Percentiles rank a stretch among this genome's conserved stretches.
These are phyloP conservation scores for Tricholoma sp. DNA, from an alignment of 768 basidiomycete species.

Conservation along the genomic window DNA sequence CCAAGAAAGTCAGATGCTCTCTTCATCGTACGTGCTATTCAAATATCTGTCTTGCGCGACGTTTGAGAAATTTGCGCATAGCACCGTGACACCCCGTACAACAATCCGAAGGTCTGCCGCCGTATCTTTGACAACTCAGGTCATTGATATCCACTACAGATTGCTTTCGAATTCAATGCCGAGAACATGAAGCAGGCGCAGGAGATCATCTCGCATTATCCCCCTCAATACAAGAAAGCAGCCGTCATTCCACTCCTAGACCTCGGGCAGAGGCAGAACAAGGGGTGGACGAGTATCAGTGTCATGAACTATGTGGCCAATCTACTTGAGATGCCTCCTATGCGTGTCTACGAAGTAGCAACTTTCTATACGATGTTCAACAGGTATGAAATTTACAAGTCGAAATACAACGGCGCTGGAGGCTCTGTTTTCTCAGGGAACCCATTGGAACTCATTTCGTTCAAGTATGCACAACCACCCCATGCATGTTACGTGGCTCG, in stretches of 20 bases:
- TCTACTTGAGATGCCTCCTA: conserved; percentile 88
- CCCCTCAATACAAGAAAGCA: conserved; percentile 97
- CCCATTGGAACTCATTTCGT: conserved; percentile 93
- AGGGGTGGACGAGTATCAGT: conserved; percentile 96
- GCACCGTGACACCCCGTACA: conserved; percentile 94
- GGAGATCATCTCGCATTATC: conserved; percentile 90
- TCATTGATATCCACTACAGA: conserved; percentile 39
- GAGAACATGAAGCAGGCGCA: conserved; percentile 83
- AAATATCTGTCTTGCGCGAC: conserved; percentile 5
- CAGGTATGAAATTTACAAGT: conserved; percentile 49
- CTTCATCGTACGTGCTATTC: conserved; percentile 63
- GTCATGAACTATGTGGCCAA: conserved; percentile 99
- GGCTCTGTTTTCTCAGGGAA: conserved; percentile 49
- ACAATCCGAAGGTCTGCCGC: conserved; percentile 76
- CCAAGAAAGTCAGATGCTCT: conserved; percentile 72
- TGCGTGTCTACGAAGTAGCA: conserved; percentile 99
- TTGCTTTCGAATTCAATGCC: conserved; percentile 80
- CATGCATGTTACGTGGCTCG: conserved; percentile 93
- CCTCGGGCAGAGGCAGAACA: conserved; percentile 95
- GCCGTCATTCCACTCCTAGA: conserved; percentile 96
- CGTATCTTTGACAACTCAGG: not conserved
- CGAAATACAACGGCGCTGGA: not conserved
- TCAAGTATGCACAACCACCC: conserved; percentile 98
- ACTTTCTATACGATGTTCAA: conserved; percentile 99
- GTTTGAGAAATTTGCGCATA: conserved; percentile 28